Evolutionary conservation across 2,329 filamentous ascomycete species (phyloP), one percentile per base, ranked within the genome.

Genomic region (Bipolaris bicolor): DNA sequence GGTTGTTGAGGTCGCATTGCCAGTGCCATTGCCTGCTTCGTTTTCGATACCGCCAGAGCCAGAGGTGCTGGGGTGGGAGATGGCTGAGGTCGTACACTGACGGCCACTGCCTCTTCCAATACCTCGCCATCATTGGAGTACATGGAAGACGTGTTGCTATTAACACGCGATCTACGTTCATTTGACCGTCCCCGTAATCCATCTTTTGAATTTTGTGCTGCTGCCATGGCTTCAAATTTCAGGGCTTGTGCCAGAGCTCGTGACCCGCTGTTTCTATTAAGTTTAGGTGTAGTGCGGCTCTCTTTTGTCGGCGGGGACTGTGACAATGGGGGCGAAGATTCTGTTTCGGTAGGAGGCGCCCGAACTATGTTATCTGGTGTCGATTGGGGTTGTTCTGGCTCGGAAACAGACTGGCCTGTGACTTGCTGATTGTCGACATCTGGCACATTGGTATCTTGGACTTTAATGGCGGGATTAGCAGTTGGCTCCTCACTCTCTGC

Each of bases 191-290:
- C 24, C 3, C 7, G 24, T 1, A 33, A 5, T n/a, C 55, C 55
- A 2, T 55, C 49, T 48, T 5, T 11, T 16, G 45, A 1, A 3
- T 58, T 62, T 5, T 58, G 56, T 16, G 58, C 63, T 46, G 61
- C 59, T 37, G 63, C 63, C 64, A 71, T 56, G 7, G 67, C 61
- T 47, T 74, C 71, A 40, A 74, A 74, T 55, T 62, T 68, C 26
- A 72, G 69, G 3, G 71, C 71, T 54, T 74, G 68, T 7, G 68
- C 63, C 26, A 74, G 52, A 2, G 70, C 57, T 60, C 63, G 61
- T 3, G 66, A 63, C 16, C 68, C 67, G 26, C 68, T 72, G 44
- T 58, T 70, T 41, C 71, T 57, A 11, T 57, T 54, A 2, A 57
- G 33, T 24, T 69, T 70, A 2, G 68, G 69, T 2, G 64, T 69